Evolutionary conservation across 345 rosid genomes (phyloP).

Genomic region (Limnanthes douglasii): DNA sequence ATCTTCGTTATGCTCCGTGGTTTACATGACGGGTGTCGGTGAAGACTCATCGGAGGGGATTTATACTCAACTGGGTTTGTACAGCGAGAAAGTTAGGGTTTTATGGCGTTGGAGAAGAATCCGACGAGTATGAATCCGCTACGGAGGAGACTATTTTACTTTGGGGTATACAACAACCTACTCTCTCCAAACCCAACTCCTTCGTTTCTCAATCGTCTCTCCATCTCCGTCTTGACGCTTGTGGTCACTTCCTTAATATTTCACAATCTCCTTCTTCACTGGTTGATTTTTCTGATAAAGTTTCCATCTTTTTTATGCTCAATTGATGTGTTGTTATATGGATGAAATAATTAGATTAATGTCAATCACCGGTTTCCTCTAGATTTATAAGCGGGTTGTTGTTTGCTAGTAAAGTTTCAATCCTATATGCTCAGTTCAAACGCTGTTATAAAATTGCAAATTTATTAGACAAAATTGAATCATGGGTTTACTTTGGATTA

Average conservation of each 20-base stretch:
- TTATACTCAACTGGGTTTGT: constrained; percentile 32
- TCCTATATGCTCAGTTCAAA: neutral
- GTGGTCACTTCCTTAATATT: constrained; percentile 68
- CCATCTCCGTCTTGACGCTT: constrained; percentile 64
- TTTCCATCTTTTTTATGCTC: neutral
- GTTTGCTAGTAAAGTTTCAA: neutral
- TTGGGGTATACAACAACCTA: constrained; percentile 93
- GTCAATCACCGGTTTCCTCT: too few relatives aligned
- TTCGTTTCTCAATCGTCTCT: constrained; percentile 76
- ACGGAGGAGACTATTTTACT: constrained; percentile 76
- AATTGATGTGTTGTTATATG: neutral
- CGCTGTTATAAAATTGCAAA: neutral
- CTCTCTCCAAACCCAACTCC: constrained; percentile 51
- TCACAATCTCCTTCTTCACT: constrained; percentile 88
- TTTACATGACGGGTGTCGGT: too few relatives aligned
- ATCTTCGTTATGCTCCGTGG: too few relatives aligned
- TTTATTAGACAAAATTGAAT: constrained; percentile 2
- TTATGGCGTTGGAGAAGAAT: constrained; percentile 13
- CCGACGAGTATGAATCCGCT: constrained; percentile 41
- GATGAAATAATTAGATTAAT: too few relatives aligned
- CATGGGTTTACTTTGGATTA: neutral
- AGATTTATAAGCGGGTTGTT: neutral
- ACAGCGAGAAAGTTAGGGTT: constrained; percentile 42
- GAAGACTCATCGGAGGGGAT: constrained; percentile 9
- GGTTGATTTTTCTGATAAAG: constrained; percentile 16